Percentiles rank a stretch among this genome's conserved stretches.
These are phyloP conservation scores for Umbellularia californica DNA, from an alignment of 164 flowering plant genomes.

Conservation along the genomic window DNA sequence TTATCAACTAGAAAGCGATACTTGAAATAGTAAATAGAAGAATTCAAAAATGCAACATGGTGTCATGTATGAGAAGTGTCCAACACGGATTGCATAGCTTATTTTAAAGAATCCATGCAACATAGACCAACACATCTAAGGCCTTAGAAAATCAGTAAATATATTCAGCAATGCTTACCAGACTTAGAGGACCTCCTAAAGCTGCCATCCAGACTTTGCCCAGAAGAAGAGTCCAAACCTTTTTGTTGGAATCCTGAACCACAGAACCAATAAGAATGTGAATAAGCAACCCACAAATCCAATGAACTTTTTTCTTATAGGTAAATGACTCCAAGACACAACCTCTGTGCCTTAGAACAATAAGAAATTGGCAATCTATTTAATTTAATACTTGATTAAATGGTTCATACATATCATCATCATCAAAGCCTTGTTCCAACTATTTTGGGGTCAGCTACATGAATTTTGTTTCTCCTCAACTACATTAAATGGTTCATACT, in stretches of 20 bases:
- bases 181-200: conserved; percentile 46
- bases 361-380: neutral
- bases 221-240: conserved; percentile 38
- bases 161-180: conserved; percentile 34
- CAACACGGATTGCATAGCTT: too few relatives aligned
- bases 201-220: conserved; percentile 60
- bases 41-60: too few relatives aligned
- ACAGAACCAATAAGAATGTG: neutral
- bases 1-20: too few relatives aligned
- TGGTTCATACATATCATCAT: too few relatives aligned
- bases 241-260: conserved; percentile 37
- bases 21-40: too few relatives aligned
- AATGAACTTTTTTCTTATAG: neutral
- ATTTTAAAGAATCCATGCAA: too few relatives aligned
- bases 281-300: neutral
- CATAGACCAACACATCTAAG: neutral
- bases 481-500: too few relatives aligned
- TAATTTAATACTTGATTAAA: too few relatives aligned
- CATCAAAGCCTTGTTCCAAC: too few relatives aligned
- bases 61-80: too few relatives aligned
- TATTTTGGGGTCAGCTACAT: too few relatives aligned
- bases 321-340: neutral
- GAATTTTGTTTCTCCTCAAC: too few relatives aligned
- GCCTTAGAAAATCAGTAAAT: neutral
- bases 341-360: neutral